Percentiles rank a stretch among this genome's conserved stretches.
phyloP scores from a whole-genome alignment of 805 yeast species.

The Lipomyces kockii region DNA sequence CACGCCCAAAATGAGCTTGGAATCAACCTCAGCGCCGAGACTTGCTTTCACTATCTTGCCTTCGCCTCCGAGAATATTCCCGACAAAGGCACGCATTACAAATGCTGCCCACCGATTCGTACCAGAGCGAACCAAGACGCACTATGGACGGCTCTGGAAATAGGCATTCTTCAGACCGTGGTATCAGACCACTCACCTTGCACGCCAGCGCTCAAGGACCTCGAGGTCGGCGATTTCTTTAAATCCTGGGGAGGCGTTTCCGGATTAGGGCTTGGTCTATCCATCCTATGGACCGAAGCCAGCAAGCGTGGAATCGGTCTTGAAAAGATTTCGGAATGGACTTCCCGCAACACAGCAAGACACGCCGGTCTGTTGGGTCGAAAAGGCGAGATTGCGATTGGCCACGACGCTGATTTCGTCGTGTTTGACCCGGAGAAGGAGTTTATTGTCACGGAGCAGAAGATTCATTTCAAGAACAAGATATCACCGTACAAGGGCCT shows the following conservation, averaged over 20 bases:
- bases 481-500: constrained; percentile 84
- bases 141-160: constrained; percentile 77
- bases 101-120: constrained; percentile 95
- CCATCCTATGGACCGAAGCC: constrained; percentile 77
- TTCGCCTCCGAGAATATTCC: constrained; percentile 78
- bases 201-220: constrained; percentile 84
- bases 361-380: constrained; percentile 76
- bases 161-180: constrained; percentile 73
- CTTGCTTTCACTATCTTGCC: constrained; percentile 90
- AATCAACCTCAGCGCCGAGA: constrained; percentile 71
- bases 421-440: constrained; percentile 67
- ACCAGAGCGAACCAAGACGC: constrained; percentile 68
- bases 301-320: constrained; percentile 55
- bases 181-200: constrained; percentile 97
- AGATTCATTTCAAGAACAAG: constrained; percentile 77
- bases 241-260: constrained; percentile 97
- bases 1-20: constrained; percentile 58
- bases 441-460: constrained; percentile 54
- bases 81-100: constrained; percentile 77
- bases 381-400: constrained; percentile 75
- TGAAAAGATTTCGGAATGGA: constrained; percentile 75
- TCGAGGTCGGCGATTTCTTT: constrained; percentile 83
- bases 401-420: constrained; percentile 87
- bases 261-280: constrained; percentile 88
- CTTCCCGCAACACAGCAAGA: constrained; percentile 77